These are phyloP conservation scores for Coemansia sp. DNA, from an alignment of 192 early-diverging fungal species.

Conservation along the genomic window DNA sequence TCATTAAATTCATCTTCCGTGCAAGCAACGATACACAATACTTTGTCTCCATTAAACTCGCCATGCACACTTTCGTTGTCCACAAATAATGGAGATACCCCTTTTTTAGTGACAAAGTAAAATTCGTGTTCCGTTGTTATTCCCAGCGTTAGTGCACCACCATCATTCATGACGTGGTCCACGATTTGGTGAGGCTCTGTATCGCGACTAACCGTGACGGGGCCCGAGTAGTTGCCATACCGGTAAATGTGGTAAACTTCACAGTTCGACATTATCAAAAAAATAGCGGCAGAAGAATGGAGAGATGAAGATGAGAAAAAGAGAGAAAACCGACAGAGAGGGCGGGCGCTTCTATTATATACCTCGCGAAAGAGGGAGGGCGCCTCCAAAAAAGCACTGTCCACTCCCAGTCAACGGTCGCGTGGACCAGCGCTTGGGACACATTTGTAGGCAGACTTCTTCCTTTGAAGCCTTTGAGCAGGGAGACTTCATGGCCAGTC, in stretches of 20 bases:
- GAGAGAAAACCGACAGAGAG: neutral
- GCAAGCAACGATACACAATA: neutral
- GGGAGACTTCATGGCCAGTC: neutral
- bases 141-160: neutral
- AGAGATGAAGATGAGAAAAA: too few species aligned
- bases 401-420: neutral
- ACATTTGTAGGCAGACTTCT: too few species aligned
- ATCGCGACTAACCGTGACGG: neutral
- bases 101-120: neutral
- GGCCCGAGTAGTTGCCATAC: neutral
- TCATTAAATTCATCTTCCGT: too few species aligned
- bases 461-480: too few species aligned
- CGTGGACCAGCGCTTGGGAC: neutral
- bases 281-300: neutral
- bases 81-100: neutral
- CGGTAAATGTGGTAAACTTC: neutral
- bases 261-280: neutral
- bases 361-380: neutral
- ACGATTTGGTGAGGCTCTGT: neutral
- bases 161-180: neutral
- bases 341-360: neutral
- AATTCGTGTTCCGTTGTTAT: neutral
- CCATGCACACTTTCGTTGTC: neutral
- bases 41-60: neutral
- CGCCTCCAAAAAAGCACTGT: neutral